These are phyloP conservation scores for Vitellaria paradoxa DNA, from an alignment of 179 eudicot species.

Conservation along the genomic window DNA sequence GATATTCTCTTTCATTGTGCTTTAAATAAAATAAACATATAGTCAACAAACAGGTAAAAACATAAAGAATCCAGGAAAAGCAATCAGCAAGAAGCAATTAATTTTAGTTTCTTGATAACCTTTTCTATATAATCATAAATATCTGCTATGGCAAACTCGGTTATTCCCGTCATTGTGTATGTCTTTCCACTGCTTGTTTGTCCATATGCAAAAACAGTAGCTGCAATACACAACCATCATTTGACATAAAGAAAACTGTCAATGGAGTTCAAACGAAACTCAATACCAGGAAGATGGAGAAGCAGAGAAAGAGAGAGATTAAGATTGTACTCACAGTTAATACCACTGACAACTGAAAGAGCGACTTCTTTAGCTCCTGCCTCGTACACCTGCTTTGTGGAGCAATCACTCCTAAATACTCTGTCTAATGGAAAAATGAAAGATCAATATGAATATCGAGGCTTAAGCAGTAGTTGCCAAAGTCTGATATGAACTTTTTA, in stretches of 20 bases:
- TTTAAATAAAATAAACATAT: constrained; percentile 31
- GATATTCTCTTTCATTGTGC: constrained; percentile 81
- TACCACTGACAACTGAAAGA: constrained; percentile 84
- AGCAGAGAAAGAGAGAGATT: not conserved
- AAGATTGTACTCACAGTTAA: constrained; percentile 68
- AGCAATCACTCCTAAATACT: constrained; percentile 74
- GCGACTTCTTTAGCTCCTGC: constrained; percentile 92
- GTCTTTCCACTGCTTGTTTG: constrained; percentile 99
- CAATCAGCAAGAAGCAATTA: not conserved
- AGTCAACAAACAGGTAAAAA: constrained; percentile 3
- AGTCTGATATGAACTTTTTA: not conserved
- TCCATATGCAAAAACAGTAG: constrained; percentile 96
- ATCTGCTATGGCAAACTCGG: constrained; percentile 82
- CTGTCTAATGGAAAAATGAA: constrained; percentile 45
- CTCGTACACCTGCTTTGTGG: constrained; percentile 80
- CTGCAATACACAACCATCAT: constrained; percentile 29
- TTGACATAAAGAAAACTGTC: not conserved
- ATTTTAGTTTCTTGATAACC: constrained; percentile 41
- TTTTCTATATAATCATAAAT: constrained; percentile 74
- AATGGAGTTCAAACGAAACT: constrained; percentile 3
- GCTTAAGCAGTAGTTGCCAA: not conserved
- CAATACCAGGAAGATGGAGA: not conserved
- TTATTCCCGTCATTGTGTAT: constrained; percentile 87
- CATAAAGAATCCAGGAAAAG: not conserved
- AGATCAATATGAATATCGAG: constrained; percentile 7